Evolutionary conservation across 2,329 filamentous ascomycete genomes (phyloP).

Genomic region (Colletotrichum aenigma): DNA sequence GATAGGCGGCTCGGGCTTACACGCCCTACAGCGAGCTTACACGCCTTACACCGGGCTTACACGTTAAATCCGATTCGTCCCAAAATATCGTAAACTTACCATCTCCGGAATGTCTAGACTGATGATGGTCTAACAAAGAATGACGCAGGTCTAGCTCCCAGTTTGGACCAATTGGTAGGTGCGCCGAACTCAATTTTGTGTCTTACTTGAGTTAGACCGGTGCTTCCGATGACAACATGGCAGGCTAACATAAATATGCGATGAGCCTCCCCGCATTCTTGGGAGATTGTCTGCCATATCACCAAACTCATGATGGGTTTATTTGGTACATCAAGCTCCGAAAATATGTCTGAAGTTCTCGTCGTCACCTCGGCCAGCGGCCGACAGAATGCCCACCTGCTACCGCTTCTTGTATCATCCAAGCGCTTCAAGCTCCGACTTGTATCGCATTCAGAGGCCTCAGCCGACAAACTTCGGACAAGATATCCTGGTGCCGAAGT

Average conservation of each 20-base stretch:
- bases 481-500: background rate
- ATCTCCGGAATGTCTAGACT: background rate
- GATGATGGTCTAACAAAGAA: background rate
- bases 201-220: background rate
- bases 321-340: background rate
- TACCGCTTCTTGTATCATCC: background rate
- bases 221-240: background rate
- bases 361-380: background rate
- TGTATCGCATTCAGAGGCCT: background rate
- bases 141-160: background rate
- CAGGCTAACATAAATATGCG: background rate
- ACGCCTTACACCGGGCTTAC: background rate
- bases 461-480: background rate
- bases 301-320: background rate
- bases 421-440: background rate
- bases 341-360: background rate
- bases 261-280: background rate
- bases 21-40: background rate
- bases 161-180: background rate
- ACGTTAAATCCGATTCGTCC: background rate
- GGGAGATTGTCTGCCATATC: no score
- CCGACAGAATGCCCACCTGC: background rate
- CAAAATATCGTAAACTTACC: background rate
- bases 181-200: background rate
- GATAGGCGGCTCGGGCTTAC: background rate